Percentiles rank a stretch among this genome's conserved stretches.
Conservation (phyloP, 2,329 filamentous ascomycete species). For the Didymella sp. region DNA sequence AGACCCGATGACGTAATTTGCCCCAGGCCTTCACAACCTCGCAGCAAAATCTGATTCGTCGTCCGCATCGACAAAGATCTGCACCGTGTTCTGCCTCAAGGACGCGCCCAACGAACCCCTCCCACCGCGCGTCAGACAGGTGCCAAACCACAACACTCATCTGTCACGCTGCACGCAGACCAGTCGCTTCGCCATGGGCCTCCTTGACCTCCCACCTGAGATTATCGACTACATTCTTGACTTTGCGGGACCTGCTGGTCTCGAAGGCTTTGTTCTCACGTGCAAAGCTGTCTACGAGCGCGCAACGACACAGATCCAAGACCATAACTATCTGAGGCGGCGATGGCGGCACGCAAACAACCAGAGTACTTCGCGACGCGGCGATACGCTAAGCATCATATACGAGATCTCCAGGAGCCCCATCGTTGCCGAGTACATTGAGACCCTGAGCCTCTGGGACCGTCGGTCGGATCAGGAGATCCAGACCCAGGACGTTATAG, state of each 20-base stretch:
- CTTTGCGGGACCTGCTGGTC: conserved; percentile 33
- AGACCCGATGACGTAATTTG: conserved; percentile 4
- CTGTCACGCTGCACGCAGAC: background rate
- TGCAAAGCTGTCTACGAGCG: conserved; percentile 40
- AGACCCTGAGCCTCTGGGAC: conserved; percentile 38
- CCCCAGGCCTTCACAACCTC: background rate
- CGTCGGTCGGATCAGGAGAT: conserved; percentile 19
- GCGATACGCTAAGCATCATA: conserved; percentile 34
- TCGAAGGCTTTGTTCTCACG: conserved; percentile 41
- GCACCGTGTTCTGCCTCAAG: background rate
- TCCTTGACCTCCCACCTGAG: conserved; percentile 44
- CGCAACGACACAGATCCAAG: conserved; percentile 34
- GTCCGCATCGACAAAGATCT: conserved; percentile 5
- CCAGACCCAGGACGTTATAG: background rate
- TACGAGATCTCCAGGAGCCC: conserved; percentile 38
- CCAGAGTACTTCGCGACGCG: conserved; percentile 18
- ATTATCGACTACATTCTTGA: conserved; percentile 44
- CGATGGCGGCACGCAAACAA: conserved; percentile 35
- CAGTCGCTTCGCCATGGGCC: conserved; percentile 28
- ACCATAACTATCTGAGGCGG: conserved; percentile 38
- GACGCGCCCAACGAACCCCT: background rate
- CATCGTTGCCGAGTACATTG: conserved; percentile 41
- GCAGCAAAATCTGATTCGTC: conserved; percentile 6
- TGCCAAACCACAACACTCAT: background rate
- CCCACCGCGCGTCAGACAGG: background rate